A percentile compares a stretch with the other conserved stretches of the same genome.
Evolutionary conservation across 257 asterid genomes (phyloP).

Genomic region (Nicotiana otophora): DNA sequence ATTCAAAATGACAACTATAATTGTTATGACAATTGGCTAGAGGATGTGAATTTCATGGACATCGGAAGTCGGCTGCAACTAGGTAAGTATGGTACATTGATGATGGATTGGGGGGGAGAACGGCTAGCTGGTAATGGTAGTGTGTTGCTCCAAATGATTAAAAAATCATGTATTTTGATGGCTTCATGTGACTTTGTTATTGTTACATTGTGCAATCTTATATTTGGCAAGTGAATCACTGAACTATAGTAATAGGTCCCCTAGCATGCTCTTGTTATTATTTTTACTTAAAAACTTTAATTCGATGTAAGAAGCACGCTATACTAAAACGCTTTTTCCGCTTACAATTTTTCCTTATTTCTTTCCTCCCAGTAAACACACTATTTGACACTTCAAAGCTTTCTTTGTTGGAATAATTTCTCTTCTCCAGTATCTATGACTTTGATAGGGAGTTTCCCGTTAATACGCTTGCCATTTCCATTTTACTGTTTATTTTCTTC

Average conservation of each 20-base stretch:
- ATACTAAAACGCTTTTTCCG: neutral
- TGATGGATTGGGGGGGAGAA: neutral
- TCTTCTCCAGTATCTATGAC: conserved; percentile 1
- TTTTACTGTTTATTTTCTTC: neutral
- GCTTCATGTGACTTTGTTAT: neutral
- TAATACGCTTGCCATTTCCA: neutral
- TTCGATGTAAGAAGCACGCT: neutral
- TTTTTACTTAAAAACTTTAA: neutral
- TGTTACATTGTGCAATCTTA: neutral
- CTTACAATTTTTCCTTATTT: neutral
- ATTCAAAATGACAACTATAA: neutral
- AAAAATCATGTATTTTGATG: neutral
- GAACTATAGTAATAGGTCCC: neutral
- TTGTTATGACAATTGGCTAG: neutral
- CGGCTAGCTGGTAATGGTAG: neutral
- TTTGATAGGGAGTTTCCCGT: neutral
- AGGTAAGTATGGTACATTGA: neutral
- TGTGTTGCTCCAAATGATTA: neutral
- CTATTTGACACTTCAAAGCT: neutral
- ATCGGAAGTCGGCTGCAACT: neutral
- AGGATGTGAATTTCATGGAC: neutral
- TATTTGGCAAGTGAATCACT: neutral
- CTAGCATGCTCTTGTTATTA: neutral
- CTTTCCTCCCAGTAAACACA: neutral
- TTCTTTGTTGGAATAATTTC: neutral